A percentile compares a stretch with the other conserved stretches of the same genome.
phyloP scores from a whole-genome alignment of 1,284 basidiomycete genomes.

The Somion occarium region DNA sequence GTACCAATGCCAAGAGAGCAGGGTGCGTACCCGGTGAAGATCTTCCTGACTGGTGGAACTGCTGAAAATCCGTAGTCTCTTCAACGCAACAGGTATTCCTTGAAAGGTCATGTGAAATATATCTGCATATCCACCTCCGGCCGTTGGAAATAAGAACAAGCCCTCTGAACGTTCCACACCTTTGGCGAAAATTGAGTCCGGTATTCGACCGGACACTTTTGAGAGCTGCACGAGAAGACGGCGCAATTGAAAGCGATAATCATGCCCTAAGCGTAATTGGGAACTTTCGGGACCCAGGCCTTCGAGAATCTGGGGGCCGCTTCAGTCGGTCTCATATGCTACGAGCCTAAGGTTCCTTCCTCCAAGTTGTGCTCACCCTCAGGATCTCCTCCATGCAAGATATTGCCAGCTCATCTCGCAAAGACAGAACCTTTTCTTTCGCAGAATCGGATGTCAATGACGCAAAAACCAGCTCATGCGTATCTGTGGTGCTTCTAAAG shows the following conservation, averaged over 20 bases:
- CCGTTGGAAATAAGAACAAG: neutral
- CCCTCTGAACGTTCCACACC: neutral
- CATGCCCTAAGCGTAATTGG: neutral
- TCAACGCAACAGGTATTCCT: conserved; percentile 1
- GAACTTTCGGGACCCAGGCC: neutral
- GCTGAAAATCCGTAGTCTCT: conserved; percentile 3
- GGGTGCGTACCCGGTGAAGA: no score
- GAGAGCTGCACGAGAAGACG: conserved; percentile 1
- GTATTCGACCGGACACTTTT: neutral
- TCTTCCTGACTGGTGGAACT: no score
- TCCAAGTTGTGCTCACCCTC: neutral
- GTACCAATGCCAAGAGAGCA: no score
- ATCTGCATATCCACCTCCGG: conserved; percentile 6
- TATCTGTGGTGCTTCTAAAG: no score
- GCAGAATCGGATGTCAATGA: neutral
- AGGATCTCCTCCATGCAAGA: conserved; percentile 1
- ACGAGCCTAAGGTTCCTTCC: neutral
- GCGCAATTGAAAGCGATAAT: neutral
- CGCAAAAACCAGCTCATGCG: no score
- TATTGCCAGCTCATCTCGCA: neutral
- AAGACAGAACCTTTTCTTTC: neutral
- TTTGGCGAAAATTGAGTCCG: neutral
- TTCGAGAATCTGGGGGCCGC: neutral
- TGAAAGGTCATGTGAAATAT: neutral
- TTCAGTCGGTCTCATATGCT: neutral